phyloP scores from a whole-genome alignment of 2,329 filamentous ascomycete genomes.

The Apiospora hydei region DNA sequence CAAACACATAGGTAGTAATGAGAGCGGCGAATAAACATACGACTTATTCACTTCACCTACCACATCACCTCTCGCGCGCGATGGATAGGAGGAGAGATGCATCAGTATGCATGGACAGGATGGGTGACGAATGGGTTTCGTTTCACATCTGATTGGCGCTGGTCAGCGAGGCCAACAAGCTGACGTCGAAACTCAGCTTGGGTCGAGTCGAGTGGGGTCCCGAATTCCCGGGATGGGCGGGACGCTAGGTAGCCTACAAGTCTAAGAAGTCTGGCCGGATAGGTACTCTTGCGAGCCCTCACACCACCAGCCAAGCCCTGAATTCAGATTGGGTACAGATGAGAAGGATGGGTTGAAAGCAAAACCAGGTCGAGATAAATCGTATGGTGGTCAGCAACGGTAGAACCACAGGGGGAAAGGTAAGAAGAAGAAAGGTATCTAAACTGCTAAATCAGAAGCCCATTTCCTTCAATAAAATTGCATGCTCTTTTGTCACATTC shows the following conservation, averaged over 20 bases:
- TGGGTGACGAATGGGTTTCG: slow-evolving; percentile 8
- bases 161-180: neutral
- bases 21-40: neutral
- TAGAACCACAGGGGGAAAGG: no score
- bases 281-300: neutral
- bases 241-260: slow-evolving; percentile 11
- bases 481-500: no score
- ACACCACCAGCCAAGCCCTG: no score
- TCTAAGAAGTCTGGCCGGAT: neutral
- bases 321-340: no score
- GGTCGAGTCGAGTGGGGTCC: neutral
- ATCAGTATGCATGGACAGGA: neutral
- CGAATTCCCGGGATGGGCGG: slow-evolving; percentile 15
- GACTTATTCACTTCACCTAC: neutral
- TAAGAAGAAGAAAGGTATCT: no score
- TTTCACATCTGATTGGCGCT: slow-evolving; percentile 19
- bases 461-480: no score
- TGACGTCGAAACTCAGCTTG: slow-evolving; percentile 7
- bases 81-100: neutral
- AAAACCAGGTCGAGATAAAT: no score
- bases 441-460: no score
- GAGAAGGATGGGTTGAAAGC: no score
- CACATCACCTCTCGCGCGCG: neutral
- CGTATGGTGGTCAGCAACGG: no score
- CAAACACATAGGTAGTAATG: neutral